These are phyloP conservation scores for Fusarium sp. DNA, from an alignment of 2,329 filamentous ascomycete species.

Conservation along the genomic window DNA sequence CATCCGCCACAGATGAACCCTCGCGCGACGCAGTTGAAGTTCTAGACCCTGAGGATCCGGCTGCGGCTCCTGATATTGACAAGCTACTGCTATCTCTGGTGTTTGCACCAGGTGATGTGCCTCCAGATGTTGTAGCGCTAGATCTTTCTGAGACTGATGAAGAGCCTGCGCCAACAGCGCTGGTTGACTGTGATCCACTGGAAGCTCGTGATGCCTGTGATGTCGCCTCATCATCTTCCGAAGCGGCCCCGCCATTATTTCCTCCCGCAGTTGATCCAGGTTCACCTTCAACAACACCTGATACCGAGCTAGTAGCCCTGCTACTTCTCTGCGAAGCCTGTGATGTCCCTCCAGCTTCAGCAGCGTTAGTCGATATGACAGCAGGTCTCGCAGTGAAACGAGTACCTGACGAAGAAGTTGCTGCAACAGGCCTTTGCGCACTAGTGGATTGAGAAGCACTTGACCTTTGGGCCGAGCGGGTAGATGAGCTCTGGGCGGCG, in stretches of 20 bases:
- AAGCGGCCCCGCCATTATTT: rapidly evolving
- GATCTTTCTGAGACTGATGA: background rate
- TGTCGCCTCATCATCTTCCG: background rate
- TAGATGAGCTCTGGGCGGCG: background rate
- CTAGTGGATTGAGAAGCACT: background rate
- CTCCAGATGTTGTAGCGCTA: background rate
- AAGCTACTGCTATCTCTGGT: background rate
- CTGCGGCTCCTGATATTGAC: background rate
- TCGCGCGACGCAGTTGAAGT: rapidly evolving
- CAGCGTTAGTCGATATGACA: rapidly evolving
- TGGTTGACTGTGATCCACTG: background rate
- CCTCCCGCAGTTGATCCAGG: background rate
- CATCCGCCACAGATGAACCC: background rate
- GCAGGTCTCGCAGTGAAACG: background rate
- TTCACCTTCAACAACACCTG: background rate
- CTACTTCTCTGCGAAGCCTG: background rate
- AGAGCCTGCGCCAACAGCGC: rapidly evolving
- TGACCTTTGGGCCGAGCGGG: background rate
- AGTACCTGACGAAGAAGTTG: background rate
- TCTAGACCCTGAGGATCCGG: background rate
- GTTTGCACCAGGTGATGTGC: background rate
- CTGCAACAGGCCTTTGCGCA: background rate
- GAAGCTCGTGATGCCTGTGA: background rate
- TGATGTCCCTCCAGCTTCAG: rapidly evolving
- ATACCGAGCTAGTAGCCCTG: background rate